A percentile compares a stretch with the other conserved stretches of the same genome.
phyloP scores from a whole-genome alignment of 176 grass and related monocot genomes.

The Rhynchospora tenuis region DNA sequence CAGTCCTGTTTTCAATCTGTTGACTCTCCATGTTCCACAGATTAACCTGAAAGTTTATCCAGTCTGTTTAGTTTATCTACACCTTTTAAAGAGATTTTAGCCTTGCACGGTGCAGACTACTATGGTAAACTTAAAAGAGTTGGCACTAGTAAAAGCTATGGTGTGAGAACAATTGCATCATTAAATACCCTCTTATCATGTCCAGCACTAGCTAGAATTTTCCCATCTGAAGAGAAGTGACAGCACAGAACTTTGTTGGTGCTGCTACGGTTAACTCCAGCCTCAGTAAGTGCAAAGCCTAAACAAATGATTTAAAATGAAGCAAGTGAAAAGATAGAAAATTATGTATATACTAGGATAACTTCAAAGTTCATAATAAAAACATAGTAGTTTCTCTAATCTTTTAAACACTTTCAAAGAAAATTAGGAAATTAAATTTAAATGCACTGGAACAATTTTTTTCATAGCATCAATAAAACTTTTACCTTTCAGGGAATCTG shows the following conservation, averaged over 20 bases:
- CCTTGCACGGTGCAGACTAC: background rate
- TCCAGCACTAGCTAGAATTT: constrained; percentile 36
- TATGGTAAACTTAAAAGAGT: constrained; percentile 13
- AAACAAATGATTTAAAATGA: constrained; percentile 13
- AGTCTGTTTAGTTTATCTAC: background rate
- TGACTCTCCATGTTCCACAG: constrained; percentile 26
- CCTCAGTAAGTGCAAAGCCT: constrained; percentile 72
- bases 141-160: constrained; percentile 22
- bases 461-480: background rate
- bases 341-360: background rate
- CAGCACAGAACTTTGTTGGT: constrained; percentile 34
- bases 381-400: background rate
- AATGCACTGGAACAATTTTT: background rate
- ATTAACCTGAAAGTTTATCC: constrained; percentile 24
- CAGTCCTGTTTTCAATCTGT: constrained; percentile 20
- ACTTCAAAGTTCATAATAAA: background rate
- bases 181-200: constrained; percentile 42
- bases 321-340: background rate
- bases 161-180: background rate
- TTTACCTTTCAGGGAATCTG: constrained; percentile 63
- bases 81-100: background rate
- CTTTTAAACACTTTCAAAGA: background rate
- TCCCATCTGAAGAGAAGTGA: constrained; percentile 44
- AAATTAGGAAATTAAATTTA: constrained; percentile 8
- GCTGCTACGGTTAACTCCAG: constrained; percentile 42